Base-by-base conservation (phyloP, 768 basidiomycete genomes). In the Lactarius sanguifluus region DNA sequence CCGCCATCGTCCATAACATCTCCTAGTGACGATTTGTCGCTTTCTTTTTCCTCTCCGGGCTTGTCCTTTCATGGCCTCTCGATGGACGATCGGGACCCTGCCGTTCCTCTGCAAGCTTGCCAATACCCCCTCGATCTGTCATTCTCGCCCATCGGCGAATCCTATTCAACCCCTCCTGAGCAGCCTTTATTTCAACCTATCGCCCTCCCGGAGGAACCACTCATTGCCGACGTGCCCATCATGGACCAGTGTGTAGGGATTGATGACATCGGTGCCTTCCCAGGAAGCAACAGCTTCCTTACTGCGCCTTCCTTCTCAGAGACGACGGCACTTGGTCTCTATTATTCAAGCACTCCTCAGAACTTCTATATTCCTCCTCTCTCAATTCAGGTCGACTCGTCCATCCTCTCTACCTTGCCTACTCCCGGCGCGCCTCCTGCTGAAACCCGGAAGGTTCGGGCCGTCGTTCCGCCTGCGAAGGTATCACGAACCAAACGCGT, bases 261-360 rank as follows among this genome's bases (percentile, higher is more conserved):
- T 15, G 7, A 45, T 23, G 18, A 13, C 41, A n/a, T 15, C 38
- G 4, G 28, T 18, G 30, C 32, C 23, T 18, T 28, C 20, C 47
- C 20, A 13, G 28, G n/a, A 16, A 52, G 50, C 25, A 25, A 52
- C 30, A 52, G 32, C 38, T 62, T 25, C 9, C 18, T 41, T 4
- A 0, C 65, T 15, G 7, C 43, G 20, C 23, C 56, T 8, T 6
- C 36, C 9, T 5, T 36, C 30, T 9, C 18, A 12, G 55, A 57
- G 30, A 58, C 57, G 9, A 66, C 57, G 3, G 36, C 56, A 34
- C 65, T 66, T 15, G 65, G 65, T 18, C 57, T 66, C 16, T 66
- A 58, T 58, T 62, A 58, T 16, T 15, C 65, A 2, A 57, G 38
- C 30, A 28, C n/a, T 10, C 15, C 45, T 13, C 56, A 58, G 18